phyloP scores from a whole-genome alignment of 2,329 filamentous ascomycete species.

The Botrytis fragariae region DNA sequence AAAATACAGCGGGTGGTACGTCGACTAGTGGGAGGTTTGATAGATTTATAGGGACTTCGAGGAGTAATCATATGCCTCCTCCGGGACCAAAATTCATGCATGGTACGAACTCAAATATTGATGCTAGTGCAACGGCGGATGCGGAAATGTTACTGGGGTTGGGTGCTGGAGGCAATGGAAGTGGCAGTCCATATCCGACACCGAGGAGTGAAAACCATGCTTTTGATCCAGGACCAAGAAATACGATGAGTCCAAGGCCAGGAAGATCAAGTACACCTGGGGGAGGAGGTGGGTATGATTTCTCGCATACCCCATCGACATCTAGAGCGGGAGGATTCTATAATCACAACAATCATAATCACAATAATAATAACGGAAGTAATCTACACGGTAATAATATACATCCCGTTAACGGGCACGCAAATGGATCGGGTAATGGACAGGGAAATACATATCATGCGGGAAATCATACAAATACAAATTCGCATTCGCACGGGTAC shows the following conservation, averaged over 20 bases:
- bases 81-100: constrained; percentile 39
- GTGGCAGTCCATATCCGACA: constrained; percentile 33
- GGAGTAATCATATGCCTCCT: constrained; percentile 36
- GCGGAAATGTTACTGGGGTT: constrained; percentile 50
- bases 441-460: constrained; percentile 15
- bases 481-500: constrained; percentile 19
- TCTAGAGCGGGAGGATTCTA: neutral
- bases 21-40: constrained; percentile 40
- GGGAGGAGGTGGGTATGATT: neutral
- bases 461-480: neutral
- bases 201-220: constrained; percentile 22
- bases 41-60: constrained; percentile 42
- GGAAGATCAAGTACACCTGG: neutral
- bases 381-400: neutral
- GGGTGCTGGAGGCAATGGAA: constrained; percentile 42
- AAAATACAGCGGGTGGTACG: constrained; percentile 44
- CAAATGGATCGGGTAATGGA: constrained; percentile 1
- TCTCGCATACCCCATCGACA: neutral
- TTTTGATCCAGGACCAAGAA: constrained; percentile 21
- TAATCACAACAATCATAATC: constrained; percentile 5
- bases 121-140: constrained; percentile 44
- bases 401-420: constrained; percentile 10
- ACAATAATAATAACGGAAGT: neutral
- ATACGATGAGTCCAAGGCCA: constrained; percentile 12
- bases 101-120: constrained; percentile 29